Base-by-base conservation (phyloP, 176 grass and related monocot species). In the Raddia distichophylla region DNA sequence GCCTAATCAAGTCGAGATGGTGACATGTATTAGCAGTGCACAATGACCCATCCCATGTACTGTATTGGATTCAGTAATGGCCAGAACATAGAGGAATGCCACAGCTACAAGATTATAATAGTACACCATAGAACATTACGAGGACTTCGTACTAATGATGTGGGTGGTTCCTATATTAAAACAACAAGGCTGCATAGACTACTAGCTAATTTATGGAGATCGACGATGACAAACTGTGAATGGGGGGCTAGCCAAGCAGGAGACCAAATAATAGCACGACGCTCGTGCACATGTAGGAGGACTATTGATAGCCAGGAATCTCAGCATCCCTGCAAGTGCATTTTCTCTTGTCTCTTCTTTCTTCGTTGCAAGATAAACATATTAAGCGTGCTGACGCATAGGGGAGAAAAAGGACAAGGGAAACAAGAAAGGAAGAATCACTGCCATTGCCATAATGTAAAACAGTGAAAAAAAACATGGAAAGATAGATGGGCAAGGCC, bases 301-400 rank as follows among this genome's bases (percentile, higher is more conserved):
- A n/a, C 27, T 63, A 63, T 46, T 44, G 27, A 57, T 60, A 45
- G 71, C 49, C 56, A 77, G 73, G 72, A 11, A 83, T 70, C 48
- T 55, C 40, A 15, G 67, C 18, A 32, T 54, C 42, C 9, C 40
- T 34, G 58, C 47, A 18, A 78, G 73, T 65, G 72, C 74, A 72
- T 81, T 37, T 40, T 42, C 18, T 40, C 9, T 77, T 87, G 67
- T 78, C 80, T 63, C 86, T 65, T 87, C 65, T 64, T 71, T 78
- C 20, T 64, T 35, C 16, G 67, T 40, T 48, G 66, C 50, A 58
- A 27, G 49, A 58, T 12, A 63, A 63, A 32, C 51, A 59, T 60
- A 54, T 48, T 50, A 61, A 7, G 63, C 86, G 12, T 50, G 67
- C 81, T 60, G 6, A 11, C 43, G 62, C 4, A 73, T 33, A 22